phyloP scores from a whole-genome alignment of 257 asterid genomes.

The Capsicum rhomboideum region DNA sequence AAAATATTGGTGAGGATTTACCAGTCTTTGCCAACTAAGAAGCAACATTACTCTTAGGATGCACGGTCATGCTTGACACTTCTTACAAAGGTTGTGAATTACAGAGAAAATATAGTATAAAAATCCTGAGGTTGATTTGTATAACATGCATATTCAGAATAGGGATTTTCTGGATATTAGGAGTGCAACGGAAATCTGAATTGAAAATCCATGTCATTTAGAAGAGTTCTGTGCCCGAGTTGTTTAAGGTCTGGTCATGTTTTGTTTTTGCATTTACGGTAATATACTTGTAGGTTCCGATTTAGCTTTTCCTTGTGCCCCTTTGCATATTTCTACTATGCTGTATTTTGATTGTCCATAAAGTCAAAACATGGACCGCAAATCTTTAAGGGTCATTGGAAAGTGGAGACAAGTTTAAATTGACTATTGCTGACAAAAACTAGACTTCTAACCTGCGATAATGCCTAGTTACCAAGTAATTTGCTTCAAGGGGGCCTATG shows the following conservation, averaged over 20 bases:
- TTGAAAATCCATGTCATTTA: background rate
- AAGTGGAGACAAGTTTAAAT: background rate
- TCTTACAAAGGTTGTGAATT: background rate
- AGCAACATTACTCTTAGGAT: background rate
- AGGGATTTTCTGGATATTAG: background rate
- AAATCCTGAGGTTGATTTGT: background rate
- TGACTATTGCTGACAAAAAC: background rate
- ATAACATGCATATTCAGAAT: background rate
- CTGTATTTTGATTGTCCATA: too few relatives aligned
- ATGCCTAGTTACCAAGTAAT: background rate
- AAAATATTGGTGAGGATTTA: background rate
- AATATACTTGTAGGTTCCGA: background rate
- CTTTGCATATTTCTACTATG: too few relatives aligned
- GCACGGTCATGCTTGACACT: background rate
- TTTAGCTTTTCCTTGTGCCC: too few relatives aligned
- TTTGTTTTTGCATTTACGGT: background rate
- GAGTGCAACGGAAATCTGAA: background rate
- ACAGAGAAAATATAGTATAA: background rate
- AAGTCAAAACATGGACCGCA: background rate
- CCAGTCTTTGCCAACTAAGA: background rate
- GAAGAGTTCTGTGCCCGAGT: background rate
- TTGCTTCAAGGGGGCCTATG: background rate
- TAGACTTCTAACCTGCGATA: background rate
- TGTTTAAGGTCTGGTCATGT: background rate
- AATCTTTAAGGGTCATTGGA: background rate